phyloP scores from a whole-genome alignment of 2,329 filamentous ascomycete genomes.

The Hymenoscyphus albidus region DNA sequence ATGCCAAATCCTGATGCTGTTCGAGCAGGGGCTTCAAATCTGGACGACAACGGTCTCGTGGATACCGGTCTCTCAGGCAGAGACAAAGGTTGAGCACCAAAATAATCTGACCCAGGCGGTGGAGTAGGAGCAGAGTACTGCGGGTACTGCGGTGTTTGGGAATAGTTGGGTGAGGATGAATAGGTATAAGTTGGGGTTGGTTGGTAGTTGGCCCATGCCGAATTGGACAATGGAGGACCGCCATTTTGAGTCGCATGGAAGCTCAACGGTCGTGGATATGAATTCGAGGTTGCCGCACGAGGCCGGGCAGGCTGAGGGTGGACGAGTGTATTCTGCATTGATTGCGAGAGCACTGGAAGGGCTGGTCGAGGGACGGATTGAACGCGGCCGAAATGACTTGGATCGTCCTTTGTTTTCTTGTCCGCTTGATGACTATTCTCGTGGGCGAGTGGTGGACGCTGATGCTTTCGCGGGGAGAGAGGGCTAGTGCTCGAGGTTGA shows the following conservation, averaged over 20 bases:
- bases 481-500: constrained; percentile 23
- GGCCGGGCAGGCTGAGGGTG: constrained; percentile 25
- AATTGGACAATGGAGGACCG: constrained; percentile 28
- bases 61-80: constrained; percentile 17
- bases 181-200: constrained; percentile 10
- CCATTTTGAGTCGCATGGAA: constrained; percentile 23
- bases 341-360: constrained; percentile 20
- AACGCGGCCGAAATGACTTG: constrained; percentile 27
- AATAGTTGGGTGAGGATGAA: constrained; percentile 22
- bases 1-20: constrained; percentile 24
- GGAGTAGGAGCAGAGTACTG: constrained; percentile 16
- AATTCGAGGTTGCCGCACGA: constrained; percentile 25
- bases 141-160: constrained; percentile 15
- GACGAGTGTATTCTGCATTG: constrained; percentile 17
- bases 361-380: constrained; percentile 3
- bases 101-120: constrained; percentile 12
- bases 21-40: constrained; percentile 26
- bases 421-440: constrained; percentile 15
- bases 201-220: constrained; percentile 23
- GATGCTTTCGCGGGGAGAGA: constrained; percentile 24
- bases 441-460: constrained; percentile 23
- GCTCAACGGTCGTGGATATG: constrained; percentile 26
- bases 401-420: constrained; percentile 18
- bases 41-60: constrained; percentile 22
- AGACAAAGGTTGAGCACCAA: constrained; percentile 14